Base-by-base conservation (phyloP, 768 basidiomycete genomes). In the Lactarius quietus region DNA sequence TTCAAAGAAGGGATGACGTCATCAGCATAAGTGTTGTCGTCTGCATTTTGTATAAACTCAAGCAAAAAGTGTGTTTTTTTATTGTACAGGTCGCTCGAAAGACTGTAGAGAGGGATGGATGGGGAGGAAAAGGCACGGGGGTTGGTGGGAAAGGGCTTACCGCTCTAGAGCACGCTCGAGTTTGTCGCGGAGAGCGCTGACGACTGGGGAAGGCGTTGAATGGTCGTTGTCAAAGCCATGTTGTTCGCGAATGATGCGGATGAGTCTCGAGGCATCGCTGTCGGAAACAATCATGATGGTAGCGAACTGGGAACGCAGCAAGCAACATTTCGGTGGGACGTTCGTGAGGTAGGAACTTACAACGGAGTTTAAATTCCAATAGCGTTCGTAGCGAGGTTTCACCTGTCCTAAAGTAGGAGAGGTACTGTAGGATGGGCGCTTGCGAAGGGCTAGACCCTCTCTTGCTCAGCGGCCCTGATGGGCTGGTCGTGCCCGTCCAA, bases 41-140 rank as follows among this genome's bases (percentile, higher is more conserved):
- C 73, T 26, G 73, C 73, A 36, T 74, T 74, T 62, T 74, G 73
- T 20, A 74, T 68, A 36, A 73, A 68, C 41, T 74, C 73, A 26
- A 73, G 69, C 10, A 73, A 41, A 60, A 73, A 74, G 59, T 74
- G 73, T 2, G 70, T 71, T 23, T 71, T 64, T 51, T 73, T 73
- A n/a, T 71, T 62, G 64, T 73, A 73, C 38, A 73, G 48, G 36
- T 73, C 72, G n/a, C 66, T 63, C 28, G 68, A 68, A 12, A 73
- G 59, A 18, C 72, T 73, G 59, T 8, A 14, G 17, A 1, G n/a
- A 20, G 28, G 14, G 51, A n/a, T 26, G 15, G 18, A 15, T 28
- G 8, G n/a, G 3, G 17, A 4, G 26, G 2, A 10, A n/a, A 18
- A 20, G 28, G 29, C 6, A 14, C 14, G 29, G 35, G 41, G 55